Evolutionary conservation across 352 stramenopile genomes (phyloP).

Genomic region (Aphanomyces cochlioides): DNA sequence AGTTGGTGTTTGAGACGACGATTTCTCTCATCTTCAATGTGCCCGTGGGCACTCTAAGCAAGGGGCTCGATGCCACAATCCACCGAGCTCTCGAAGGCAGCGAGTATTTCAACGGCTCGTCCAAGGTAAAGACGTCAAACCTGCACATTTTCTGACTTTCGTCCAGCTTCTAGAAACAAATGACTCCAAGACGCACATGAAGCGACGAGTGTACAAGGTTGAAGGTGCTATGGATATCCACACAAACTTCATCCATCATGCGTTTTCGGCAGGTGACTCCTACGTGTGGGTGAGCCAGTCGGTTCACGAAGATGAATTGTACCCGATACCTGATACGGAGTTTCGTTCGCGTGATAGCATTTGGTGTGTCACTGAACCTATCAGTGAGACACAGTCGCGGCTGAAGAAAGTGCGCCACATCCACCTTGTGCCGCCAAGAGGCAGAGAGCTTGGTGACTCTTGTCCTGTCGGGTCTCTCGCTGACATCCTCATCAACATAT

Average conservation of each 20-base stretch:
- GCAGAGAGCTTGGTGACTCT: not conserved
- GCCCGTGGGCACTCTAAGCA: not conserved
- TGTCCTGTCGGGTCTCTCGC: slow-evolving; percentile 11
- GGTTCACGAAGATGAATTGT: slow-evolving; percentile 9
- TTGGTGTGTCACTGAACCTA: not conserved
- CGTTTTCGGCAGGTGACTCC: not conserved
- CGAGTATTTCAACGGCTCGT: not conserved
- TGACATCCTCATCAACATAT: slow-evolving; percentile 18
- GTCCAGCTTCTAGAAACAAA: slow-evolving; percentile 17
- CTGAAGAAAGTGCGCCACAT: slow-evolving; percentile 22
- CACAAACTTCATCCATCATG: slow-evolving; percentile 7
- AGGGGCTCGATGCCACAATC: not conserved
- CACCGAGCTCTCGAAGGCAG: not conserved
- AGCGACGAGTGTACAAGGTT: not conserved
- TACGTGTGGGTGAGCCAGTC: not conserved
- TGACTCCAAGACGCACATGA: not conserved
- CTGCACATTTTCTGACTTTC: not conserved
- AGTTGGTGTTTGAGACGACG: slow-evolving; percentile 12
- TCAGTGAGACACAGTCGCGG: slow-evolving; percentile 3
- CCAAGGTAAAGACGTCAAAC: not conserved
- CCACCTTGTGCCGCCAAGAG: not conserved
- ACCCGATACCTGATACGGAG: not conserved
- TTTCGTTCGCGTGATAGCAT: slow-evolving; percentile 23
- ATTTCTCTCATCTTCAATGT: slow-evolving; percentile 16
- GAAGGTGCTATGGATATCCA: not conserved